Conservation (phyloP, 805 yeast species). For the Blastobotrys robertii region DNA sequence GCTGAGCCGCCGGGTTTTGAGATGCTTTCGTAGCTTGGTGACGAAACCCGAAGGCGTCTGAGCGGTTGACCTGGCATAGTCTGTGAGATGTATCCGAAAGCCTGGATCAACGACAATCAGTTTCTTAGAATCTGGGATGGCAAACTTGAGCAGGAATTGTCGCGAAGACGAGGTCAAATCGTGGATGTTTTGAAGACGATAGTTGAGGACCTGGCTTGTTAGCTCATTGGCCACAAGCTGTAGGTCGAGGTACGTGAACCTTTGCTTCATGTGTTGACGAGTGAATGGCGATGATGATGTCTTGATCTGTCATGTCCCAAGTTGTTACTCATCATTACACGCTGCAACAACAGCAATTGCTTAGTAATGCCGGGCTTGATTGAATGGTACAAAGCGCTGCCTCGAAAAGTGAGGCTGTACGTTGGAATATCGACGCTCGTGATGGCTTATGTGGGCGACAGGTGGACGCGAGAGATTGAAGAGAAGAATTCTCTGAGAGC, state of each 20-base stretch:
- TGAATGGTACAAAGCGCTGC: conserved; percentile 14
- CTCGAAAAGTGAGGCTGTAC: conserved; percentile 13
- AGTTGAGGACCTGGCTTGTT: conserved; percentile 43
- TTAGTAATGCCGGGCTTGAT: conserved; percentile 8
- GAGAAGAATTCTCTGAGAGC: conserved; percentile 12
- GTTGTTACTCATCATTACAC: neutral
- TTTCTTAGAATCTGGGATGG: conserved; percentile 72
- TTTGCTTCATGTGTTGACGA: conserved; percentile 43
- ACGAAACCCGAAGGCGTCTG: conserved; percentile 81
- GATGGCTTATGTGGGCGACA: conserved; percentile 16
- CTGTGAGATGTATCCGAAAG: conserved; percentile 65
- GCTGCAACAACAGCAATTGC: neutral
- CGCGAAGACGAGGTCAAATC: conserved; percentile 63
- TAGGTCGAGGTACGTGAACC: conserved; percentile 77
- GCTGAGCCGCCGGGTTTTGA: conserved; percentile 70
- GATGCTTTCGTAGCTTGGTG: conserved; percentile 73
- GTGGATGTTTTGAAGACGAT: conserved; percentile 76
- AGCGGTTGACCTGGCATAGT: conserved; percentile 70
- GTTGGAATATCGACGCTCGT: conserved; percentile 17
- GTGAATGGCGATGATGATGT: too few species aligned
- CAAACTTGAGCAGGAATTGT: conserved; percentile 70
- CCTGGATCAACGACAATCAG: conserved; percentile 79
- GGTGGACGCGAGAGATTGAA: conserved; percentile 10
- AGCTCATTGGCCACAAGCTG: conserved; percentile 63
- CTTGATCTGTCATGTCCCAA: too few species aligned